Base-by-base conservation (phyloP, 129 eudicot species). In the Pittosporum tobira region DNA sequence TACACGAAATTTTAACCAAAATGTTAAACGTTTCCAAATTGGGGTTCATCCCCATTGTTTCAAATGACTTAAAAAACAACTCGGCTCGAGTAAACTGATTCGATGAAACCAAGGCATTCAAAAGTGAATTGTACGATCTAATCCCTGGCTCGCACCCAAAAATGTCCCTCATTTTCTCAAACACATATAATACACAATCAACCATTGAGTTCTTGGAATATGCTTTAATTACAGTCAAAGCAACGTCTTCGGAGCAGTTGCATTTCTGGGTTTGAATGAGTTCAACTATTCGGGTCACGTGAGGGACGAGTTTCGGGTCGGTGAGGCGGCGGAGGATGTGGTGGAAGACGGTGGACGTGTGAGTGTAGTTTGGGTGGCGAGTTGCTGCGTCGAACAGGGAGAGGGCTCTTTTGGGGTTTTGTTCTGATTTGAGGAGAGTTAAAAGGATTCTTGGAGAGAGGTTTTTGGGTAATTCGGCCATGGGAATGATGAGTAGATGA, bases 131-230 rank as follows among this genome's bases (percentile, higher is more conserved):
- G 61, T 67, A 87, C 19, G 87, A 81, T 68, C 84, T 61, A 11
- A 85, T 48, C 51, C 95, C 89, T 0, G 98, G 98, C 4, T 67
- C 71, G 28, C 95, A 86, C 42, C 97, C 96, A 36, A 86, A 91
- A 26, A 78, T 43, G 7, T 78, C 59, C 19, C 2, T 60, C 94
- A 91, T 91, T 45, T 60, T 75, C 44, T 80, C 75, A 57, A 91
- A 86, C 63, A 71, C 38, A 6, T 71, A 66, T 54, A 86, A 12
- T 0, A 85, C 90, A 13, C 66, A 54, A 38, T 78, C 85, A 22
- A 59, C 51, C 95, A 85, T 77, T 10, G 56, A 29, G 55, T 80
- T 78, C 24, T 55, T 75, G 4, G 86, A 48, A 37, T 74, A 85
- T 0, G 77, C 59, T 36, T 82, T 89, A 54, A 85, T 66, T 0